Evolutionary conservation across 1,284 basidiomycete genomes (phyloP).

Genomic region (Malassezia brasiliensis): DNA sequence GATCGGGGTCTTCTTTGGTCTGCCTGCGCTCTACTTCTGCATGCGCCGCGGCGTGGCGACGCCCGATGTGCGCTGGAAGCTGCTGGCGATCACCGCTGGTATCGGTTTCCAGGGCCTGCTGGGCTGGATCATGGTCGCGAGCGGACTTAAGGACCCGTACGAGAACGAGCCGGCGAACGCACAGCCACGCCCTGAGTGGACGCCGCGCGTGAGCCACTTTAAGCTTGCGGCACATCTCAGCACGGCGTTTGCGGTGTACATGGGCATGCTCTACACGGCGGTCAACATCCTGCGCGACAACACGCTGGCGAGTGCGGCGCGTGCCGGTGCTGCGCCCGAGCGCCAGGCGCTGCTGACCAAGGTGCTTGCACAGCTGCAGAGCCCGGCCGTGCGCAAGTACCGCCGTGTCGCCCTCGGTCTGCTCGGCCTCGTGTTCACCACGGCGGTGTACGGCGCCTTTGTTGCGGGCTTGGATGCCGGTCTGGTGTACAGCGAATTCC

Average conservation of each 20-base stretch:
- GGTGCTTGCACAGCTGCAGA: conserved; percentile 17
- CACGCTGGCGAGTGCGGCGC: conserved; percentile 51
- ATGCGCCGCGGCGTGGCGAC: conserved; percentile 11
- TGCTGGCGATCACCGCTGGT: conserved; percentile 64
- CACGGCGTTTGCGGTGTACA: conserved; percentile 78
- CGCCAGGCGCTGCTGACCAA: neutral
- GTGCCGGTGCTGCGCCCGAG: conserved; percentile 52
- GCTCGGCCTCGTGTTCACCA: conserved; percentile 50
- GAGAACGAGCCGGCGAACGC: conserved; percentile 14
- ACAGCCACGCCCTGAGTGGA: conserved; percentile 32
- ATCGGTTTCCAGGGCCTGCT: conserved; percentile 82
- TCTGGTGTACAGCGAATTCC: conserved; percentile 93
- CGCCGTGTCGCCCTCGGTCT: conserved; percentile 24
- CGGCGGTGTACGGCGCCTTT: conserved; percentile 87
- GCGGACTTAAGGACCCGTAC: conserved; percentile 58
- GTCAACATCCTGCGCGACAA: conserved; percentile 62
- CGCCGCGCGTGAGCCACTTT: conserved; percentile 85
- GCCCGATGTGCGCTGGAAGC: conserved; percentile 52
- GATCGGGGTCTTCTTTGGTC: conserved; percentile 59
- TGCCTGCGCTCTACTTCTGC: conserved; percentile 37
- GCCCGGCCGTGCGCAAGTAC: conserved; percentile 24
- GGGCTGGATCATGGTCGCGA: conserved; percentile 99
- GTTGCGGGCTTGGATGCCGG: conserved; percentile 97
- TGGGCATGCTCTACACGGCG: conserved; percentile 78
- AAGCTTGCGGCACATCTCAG: conserved; percentile 87